Evolutionary conservation across 352 stramenopile genomes (phyloP), one percentile per base, ranked within the genome.

Genomic region (Globisporangium parvum): DNA sequence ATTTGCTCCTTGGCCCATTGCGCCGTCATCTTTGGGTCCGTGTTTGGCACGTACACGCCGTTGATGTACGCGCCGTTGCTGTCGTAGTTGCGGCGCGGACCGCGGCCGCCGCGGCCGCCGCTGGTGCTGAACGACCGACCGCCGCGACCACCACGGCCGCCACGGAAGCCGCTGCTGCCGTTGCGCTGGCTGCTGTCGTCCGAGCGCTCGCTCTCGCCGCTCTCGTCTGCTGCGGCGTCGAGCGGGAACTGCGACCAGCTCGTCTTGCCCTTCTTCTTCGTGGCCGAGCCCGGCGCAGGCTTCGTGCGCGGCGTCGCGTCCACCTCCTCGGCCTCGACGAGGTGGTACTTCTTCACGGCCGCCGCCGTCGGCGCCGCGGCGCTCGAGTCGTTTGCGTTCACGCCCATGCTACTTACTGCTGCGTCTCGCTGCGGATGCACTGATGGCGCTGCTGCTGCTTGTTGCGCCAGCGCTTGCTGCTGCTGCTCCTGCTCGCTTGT

Each of bases 1-100:
- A 94, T 92, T 69, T 94, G 84, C 44, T 68, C 70, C 65, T 88
- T 89, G 51, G 84, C 84, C 75, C 81, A 94, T 50, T 92, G 71
- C 28, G 81, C 80, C 23, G 84, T 92, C 49, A 90, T 62, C 39
- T 75, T 73, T 2, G 72, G 47, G 56, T 94, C 81, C 15, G 75
- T 73, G 55, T 77, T 90, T 2, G 83, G 76, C 52, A 94, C 75
- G 53, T 88, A 94, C 47, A 88, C 77, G 53, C 84, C 84, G 57
- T 94, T 91, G 59, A 75, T 71, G 70, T 84, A 92, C 18, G 57
- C 62, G 51, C 81, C 84, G 53, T 89, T 74, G 54, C 57, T 73
- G 59, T 88, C 77, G 50, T 70, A 66, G 17, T 81, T 56, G 26
- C 61, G 53, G 28, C 73, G 69, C 51, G 68, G 73, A 47, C 77